phyloP scores from a whole-genome alignment of 1,284 basidiomycete genomes.

The Tilletia walkeri region DNA sequence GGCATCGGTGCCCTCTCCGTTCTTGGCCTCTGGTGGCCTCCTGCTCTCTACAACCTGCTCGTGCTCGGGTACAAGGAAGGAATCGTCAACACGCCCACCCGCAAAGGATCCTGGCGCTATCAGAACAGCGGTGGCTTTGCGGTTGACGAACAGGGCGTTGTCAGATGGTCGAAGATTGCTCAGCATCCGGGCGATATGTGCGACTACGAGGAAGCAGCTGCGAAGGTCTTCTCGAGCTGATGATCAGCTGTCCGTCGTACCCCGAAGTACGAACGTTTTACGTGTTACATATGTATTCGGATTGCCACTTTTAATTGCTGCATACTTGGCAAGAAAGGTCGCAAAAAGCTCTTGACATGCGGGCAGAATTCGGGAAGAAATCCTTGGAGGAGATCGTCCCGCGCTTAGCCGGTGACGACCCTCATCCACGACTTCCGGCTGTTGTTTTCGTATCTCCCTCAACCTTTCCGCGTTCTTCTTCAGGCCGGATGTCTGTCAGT shows the following conservation, averaged over 20 bases:
- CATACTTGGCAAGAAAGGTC: no score
- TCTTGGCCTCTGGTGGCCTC: conserved; percentile 19
- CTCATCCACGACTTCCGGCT: background rate
- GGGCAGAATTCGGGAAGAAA: background rate
- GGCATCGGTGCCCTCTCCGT: conserved; percentile 23
- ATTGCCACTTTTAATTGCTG: background rate
- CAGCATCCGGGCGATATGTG: conserved; percentile 25
- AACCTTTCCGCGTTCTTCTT: background rate
- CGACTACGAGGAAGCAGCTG: conserved; percentile 23
- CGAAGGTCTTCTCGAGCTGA: background rate
- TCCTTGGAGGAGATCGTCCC: background rate
- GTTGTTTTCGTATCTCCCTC: background rate
- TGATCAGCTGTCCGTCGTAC: background rate
- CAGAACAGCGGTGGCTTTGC: conserved; percentile 31
- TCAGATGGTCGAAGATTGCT: conserved; percentile 27
- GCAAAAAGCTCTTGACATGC: no score
- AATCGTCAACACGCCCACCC: conserved; percentile 26
- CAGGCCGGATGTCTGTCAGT: no score
- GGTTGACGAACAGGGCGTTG: conserved; percentile 24
- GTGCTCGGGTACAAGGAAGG: conserved; percentile 23
- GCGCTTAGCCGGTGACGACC: background rate
- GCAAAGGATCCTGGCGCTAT: conserved; percentile 23
- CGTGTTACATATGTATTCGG: background rate
- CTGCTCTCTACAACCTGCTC: conserved; percentile 17
- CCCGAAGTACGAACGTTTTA: background rate